These are phyloP conservation scores for Nemania bipapillata DNA, from an alignment of 2,329 filamentous ascomycete species.

Conservation along the genomic window DNA sequence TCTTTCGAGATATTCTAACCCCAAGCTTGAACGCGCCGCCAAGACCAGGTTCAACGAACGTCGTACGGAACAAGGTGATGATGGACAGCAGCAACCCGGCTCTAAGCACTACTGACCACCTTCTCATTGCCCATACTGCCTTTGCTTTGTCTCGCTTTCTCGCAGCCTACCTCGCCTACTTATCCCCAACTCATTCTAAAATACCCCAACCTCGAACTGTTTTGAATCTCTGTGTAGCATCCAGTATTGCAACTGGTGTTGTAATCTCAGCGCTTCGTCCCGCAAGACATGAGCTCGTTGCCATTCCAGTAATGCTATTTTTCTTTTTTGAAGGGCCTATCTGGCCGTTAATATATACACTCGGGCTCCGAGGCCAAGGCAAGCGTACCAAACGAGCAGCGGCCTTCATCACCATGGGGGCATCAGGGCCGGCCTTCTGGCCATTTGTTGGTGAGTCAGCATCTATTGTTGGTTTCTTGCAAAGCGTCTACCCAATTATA, in stretches of 20 bases:
- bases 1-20: conserved; percentile 65
- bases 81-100: conserved; percentile 59
- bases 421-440: conserved; percentile 77
- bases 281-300: conserved; percentile 60
- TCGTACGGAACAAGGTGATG: conserved; percentile 57
- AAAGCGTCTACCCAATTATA: neutral
- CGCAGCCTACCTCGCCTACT: conserved; percentile 71
- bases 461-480: neutral
- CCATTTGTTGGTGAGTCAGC: conserved; percentile 67
- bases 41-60: neutral
- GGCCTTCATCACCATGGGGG: conserved; percentile 80
- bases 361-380: conserved; percentile 82
- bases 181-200: conserved; percentile 60
- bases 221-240: conserved; percentile 68
- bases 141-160: conserved; percentile 80
- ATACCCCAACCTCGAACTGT: conserved; percentile 75
- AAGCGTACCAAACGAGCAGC: conserved; percentile 82
- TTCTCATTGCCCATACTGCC: conserved; percentile 75
- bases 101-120: conserved; percentile 70
- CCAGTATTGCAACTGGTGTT: conserved; percentile 68
- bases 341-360: conserved; percentile 83
- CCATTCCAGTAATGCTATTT: conserved; percentile 73
- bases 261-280: conserved; percentile 60
- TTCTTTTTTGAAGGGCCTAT: conserved; percentile 85
- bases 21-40: conserved; percentile 40